phyloP scores from a whole-genome alignment of 257 asterid species.

The Solanum appendiculatum region DNA sequence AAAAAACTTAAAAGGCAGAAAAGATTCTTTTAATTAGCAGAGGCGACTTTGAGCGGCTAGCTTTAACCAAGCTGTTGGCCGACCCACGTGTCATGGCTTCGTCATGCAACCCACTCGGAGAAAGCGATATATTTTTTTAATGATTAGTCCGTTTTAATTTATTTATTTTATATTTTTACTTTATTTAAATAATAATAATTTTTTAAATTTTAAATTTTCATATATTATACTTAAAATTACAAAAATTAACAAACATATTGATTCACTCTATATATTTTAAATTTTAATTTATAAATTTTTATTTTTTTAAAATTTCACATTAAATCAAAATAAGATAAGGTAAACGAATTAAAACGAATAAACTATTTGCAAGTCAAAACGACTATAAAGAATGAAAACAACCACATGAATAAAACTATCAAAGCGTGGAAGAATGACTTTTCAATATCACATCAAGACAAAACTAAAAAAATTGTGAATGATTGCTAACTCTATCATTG shows the following conservation, averaged over 20 bases:
- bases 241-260: no score
- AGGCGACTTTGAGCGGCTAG: not conserved
- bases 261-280: no score
- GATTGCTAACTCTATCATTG: not conserved
- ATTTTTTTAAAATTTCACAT: no score
- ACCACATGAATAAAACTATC: not conserved
- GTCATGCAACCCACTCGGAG: not conserved
- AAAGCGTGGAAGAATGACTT: not conserved
- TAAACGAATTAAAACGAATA: not conserved
- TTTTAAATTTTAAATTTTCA: no score
- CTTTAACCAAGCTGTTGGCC: not conserved
- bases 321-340: not conserved
- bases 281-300: no score
- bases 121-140: not conserved
- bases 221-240: no score
- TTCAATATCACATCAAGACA: not conserved
- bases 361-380: not conserved
- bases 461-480: not conserved
- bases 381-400: not conserved
- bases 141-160: not conserved
- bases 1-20: no score
- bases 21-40: no score
- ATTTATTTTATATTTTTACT: no score
- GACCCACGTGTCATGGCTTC: not conserved
- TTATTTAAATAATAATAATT: no score